A percentile compares a stretch with the other conserved stretches of the same genome.
These are phyloP conservation scores for Ogataea dorogensis DNA, from an alignment of 805 yeast species.

Conservation along the genomic window DNA sequence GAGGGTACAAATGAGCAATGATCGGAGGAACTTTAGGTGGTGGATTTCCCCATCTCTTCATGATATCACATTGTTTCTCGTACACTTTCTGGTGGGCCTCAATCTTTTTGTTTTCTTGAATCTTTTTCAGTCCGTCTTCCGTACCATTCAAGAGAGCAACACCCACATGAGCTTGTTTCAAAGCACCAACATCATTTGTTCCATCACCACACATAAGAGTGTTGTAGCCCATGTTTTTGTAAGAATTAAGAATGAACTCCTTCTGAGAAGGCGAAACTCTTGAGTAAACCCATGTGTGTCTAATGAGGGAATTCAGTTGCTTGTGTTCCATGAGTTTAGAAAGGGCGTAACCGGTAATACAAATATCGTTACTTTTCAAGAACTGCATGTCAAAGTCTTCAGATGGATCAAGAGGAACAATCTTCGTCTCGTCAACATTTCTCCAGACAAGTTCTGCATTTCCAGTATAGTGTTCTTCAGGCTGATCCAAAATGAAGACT, in stretches of 20 bases:
- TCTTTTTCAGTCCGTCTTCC: constrained; percentile 86
- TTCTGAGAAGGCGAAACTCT: constrained; percentile 96
- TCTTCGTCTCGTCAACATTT: constrained; percentile 71
- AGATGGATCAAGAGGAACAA: constrained; percentile 63
- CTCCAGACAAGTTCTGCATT: constrained; percentile 74
- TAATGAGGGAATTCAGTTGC: constrained; percentile 70
- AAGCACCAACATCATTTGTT: constrained; percentile 99
- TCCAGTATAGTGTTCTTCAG: constrained; percentile 61
- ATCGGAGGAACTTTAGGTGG: constrained; percentile 77
- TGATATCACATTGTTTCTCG: constrained; percentile 77
- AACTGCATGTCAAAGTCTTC: constrained; percentile 54
- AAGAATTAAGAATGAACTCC: constrained; percentile 80
- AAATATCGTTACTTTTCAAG: constrained; percentile 73
- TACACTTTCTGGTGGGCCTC: constrained; percentile 67
- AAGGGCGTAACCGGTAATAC: constrained; percentile 91
- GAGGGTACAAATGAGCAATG: constrained; percentile 96
- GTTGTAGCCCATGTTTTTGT: constrained; percentile 85
- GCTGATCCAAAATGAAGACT: constrained; percentile 81
- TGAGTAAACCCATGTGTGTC: constrained; percentile 95
- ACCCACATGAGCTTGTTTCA: constrained; percentile 98
- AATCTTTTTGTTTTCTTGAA: constrained; percentile 73
- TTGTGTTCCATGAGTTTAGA: constrained; percentile 60
- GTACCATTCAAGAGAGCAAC: constrained; percentile 97
- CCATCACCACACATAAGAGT: constrained; percentile 99
- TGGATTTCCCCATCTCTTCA: constrained; percentile 80